Base-by-base conservation (phyloP, 106 monocot genomes). In the Dendrobium catenatum region DNA sequence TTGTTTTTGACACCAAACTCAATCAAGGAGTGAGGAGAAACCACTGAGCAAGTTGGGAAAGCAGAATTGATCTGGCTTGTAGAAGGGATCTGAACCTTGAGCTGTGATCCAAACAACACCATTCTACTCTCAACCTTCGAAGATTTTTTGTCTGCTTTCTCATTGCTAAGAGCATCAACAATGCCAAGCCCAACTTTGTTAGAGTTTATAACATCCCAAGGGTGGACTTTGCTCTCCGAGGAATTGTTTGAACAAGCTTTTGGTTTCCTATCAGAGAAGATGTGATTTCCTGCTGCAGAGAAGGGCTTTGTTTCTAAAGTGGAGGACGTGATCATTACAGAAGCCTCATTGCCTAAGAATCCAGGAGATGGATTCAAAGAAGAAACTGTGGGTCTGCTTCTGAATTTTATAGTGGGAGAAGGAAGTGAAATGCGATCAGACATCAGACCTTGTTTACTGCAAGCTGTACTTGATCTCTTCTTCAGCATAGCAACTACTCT, bases 1-100 rank as follows among this genome's bases (percentile, higher is more conserved):
- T 79, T 85, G 26, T 85, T 93, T 80, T 87, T 93, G 48, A 90
- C 64, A 13, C 90, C 90, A 72, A 89, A 93, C n/a, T 93, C 91
- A 73, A 91, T 88, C 0, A 85, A 84, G n/a, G 86, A 85, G 16
- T 27, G 61, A 18, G 84, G 48, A 77, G 8, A 68, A 8, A 15
- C 24, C 22, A 27, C 27, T 0, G 67, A 22, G 27, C 67, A 4
- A 68, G n/a, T 68, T 19, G 56, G 15, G 67, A 27, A 68, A 11
- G 6, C 67, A 68, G 26, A 27, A 68, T 68, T 26, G 26, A 26
- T 68, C 27, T 27, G 67, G 22, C 24, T 49, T 2, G 24, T n/a
- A 20, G 54, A 48, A 37, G 89, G 89, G 73, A 93, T 85, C 77
- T 93, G 92, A 15, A 95, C 89, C 77, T 89, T 93, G 37, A 95